Conservation (phyloP, 148 eudicot species). For the Camellia japonica region DNA sequence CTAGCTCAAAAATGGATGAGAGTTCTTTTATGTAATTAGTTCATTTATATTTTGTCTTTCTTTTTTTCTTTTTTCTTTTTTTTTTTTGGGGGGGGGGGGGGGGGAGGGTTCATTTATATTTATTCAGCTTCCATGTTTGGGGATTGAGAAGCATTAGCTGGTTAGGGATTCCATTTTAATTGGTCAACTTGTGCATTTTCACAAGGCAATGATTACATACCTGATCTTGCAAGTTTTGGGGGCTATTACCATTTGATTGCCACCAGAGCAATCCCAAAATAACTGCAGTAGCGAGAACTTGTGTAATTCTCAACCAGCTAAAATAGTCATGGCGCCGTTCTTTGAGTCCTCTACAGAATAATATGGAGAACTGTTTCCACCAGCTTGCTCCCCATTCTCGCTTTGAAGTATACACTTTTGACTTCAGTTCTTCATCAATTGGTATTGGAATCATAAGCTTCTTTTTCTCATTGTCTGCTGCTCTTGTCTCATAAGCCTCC, state of each 20-base stretch:
- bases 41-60: no score
- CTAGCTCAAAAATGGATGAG: background rate
- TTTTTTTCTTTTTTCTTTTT: background rate
- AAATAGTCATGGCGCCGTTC: slow-evolving; percentile 90
- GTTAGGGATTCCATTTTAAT: background rate
- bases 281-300: slow-evolving; percentile 78
- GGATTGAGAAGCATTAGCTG: background rate
- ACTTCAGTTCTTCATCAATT: slow-evolving; percentile 59
- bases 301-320: slow-evolving; percentile 93
- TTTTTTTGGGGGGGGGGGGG: background rate
- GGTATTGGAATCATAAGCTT: slow-evolving; percentile 53
- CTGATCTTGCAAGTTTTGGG: slow-evolving; percentile 77
- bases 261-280: slow-evolving; percentile 94
- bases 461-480: slow-evolving; percentile 71
- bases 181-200: background rate
- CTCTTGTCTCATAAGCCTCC: slow-evolving; percentile 82
- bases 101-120: no score
- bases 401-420: slow-evolving; percentile 15
- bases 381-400: slow-evolving; percentile 98
- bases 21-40: background rate
- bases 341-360: slow-evolving; percentile 81
- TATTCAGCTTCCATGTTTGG: background rate
- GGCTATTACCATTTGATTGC: slow-evolving; percentile 63
- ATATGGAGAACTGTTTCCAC: slow-evolving; percentile 78
- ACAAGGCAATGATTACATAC: slow-evolving; percentile 30